Percentiles rank a stretch among this genome's conserved stretches.
Conservation (phyloP, 2,329 filamentous ascomycete genomes). For the Claviceps pazoutovae region DNA sequence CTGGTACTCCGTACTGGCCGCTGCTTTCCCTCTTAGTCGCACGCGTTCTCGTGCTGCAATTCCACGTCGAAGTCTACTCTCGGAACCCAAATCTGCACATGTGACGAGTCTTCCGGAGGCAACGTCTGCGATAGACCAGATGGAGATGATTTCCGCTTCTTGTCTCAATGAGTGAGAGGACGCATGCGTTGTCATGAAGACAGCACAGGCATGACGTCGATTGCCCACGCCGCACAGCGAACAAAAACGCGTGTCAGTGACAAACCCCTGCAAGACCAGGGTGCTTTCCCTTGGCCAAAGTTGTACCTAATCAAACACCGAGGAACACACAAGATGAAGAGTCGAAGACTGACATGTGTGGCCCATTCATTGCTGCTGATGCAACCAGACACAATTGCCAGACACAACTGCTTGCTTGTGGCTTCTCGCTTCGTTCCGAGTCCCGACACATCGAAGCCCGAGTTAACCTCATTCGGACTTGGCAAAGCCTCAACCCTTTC, state of each 20-base stretch:
- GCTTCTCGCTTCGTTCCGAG: not conserved
- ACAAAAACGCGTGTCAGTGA: not conserved
- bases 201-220: not conserved
- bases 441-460: not conserved
- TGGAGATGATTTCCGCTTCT: not conserved
- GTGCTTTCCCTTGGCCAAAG: not conserved
- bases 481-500: not conserved
- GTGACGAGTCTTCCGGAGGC: too few relatives aligned
- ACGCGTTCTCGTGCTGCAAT: too few relatives aligned
- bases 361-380: not conserved
- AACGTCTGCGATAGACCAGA: too few relatives aligned
- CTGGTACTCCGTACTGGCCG: not conserved
- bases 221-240: not conserved
- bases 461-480: not conserved
- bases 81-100: too few relatives aligned
- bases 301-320: not conserved
- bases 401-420: not conserved
- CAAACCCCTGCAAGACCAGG: not conserved
- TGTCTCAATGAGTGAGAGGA: not conserved
- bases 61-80: too few relatives aligned
- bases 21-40: not conserved
- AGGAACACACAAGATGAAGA: too few relatives aligned
- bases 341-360: not conserved
- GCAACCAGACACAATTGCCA: not conserved
- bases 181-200: not conserved